A percentile compares a stretch with the other conserved stretches of the same genome.
These are phyloP conservation scores for Neofusicoccum ribis DNA, from an alignment of 2,329 filamentous ascomycete genomes.

Conservation along the genomic window DNA sequence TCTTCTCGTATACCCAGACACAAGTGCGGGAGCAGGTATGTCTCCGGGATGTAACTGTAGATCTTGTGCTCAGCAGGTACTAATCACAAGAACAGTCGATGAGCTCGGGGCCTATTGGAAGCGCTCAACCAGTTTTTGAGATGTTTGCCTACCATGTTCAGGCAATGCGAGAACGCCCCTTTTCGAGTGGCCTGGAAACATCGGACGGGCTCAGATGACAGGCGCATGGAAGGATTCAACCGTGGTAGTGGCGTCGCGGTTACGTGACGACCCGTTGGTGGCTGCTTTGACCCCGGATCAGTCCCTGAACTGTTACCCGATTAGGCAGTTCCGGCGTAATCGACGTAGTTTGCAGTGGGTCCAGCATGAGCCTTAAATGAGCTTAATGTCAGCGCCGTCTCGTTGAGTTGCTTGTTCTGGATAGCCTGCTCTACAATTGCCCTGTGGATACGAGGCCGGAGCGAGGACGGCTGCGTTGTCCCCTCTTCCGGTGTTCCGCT, in stretches of 20 bases:
- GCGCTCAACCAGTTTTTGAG: not conserved
- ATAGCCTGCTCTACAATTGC: not conserved
- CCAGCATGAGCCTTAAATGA: not conserved
- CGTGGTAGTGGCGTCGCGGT: not conserved
- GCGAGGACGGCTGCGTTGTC: not conserved
- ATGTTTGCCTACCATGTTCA: not conserved
- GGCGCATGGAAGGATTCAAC: not conserved
- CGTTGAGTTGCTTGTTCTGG: not conserved
- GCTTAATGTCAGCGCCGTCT: not conserved
- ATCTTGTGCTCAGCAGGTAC: not conserved
- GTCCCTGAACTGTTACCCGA: not conserved
- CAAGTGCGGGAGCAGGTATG: not conserved
- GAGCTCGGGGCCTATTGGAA: not conserved
- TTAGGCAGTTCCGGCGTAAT: not conserved
- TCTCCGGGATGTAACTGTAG: not conserved
- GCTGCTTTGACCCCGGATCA: not conserved
- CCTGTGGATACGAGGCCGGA: not conserved
- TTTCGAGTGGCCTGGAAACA: not conserved
- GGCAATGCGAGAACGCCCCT: not conserved
- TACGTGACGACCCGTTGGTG: not conserved
- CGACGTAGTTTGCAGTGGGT: not conserved
- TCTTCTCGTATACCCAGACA: not conserved
- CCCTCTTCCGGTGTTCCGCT: too few relatives aligned
- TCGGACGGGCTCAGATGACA: not conserved
- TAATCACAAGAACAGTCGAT: not conserved